Evolutionary conservation across 1,284 basidiomycete genomes (phyloP), one percentile per base, ranked within the genome.

Genomic region (Cryptococcus wingfieldii): DNA sequence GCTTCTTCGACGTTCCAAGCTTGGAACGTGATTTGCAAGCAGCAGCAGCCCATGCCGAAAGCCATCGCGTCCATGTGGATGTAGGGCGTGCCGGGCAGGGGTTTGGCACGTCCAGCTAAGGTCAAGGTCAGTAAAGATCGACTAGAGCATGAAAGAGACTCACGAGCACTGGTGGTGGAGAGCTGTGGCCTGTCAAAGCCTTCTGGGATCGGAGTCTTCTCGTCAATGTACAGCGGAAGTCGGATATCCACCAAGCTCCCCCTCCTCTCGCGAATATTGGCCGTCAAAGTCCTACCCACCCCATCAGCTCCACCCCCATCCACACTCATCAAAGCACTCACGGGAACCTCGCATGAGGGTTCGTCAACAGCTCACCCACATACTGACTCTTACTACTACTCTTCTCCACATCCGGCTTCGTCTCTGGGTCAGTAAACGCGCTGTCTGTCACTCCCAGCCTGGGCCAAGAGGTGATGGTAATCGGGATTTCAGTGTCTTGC

Each of bases 1-100:
- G 96, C 95, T 75, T 98, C 93, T 43, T 83, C 81, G 28, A 98
- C 86, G 75, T 92, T 91, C 77, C 89, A 95, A 0, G 93, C 89
- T 76, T 99, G 96, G 80, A 98, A 97, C 4, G 96, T 99, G 62
- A 98, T 83, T 72, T 99, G 96, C 50, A 99, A 80, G 77, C 96
- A 98, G 71, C 91, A 96, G 70, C 95, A 98, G 3, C 96, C 96
- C 95, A 98, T 98, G 45, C 96, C 96, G 75, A 99, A 99, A 25
- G 94, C 95, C 96, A 98, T 98, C 2, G 96, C 94, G 76, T 99
- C 96, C 82, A 98, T 85, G 76, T 98, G 98, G 65, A 99, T 93
- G 76, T 98, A 93, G 6, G 73, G 73, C 5, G 67, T 71, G 14
- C 65, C 70, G 3, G 64, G 61, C 74, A 79, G 72, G 5, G 78